Conservation (phyloP, 805 yeast species). For the Candida saitoana region DNA sequence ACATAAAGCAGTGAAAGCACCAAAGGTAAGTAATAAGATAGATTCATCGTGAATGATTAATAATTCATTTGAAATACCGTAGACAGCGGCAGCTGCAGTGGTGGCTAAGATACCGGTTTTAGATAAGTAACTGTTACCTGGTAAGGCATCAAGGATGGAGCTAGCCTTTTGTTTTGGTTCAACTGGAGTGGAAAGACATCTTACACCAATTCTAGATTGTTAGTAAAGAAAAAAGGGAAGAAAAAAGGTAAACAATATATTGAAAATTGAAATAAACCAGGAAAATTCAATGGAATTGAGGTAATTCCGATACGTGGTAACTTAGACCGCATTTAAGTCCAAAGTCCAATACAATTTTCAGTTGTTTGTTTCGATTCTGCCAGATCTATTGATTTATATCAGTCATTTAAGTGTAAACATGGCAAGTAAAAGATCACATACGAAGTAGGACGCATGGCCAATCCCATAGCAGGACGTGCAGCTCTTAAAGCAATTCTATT, state of each 20-base stretch:
- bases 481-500: constrained; percentile 43
- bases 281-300: too few species aligned
- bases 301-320: too few species aligned
- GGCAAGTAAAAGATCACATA: constrained; percentile 21
- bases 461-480: constrained; percentile 35
- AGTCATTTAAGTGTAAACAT: too few species aligned
- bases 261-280: not conserved
- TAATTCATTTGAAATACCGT: constrained; percentile 90
- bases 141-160: constrained; percentile 85
- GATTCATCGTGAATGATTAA: constrained; percentile 94
- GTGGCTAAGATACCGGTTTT: constrained; percentile 96
- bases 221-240: too few species aligned
- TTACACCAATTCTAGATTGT: constrained; percentile 51
- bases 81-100: constrained; percentile 87
- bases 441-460: constrained; percentile 43
- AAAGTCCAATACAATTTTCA: not conserved
- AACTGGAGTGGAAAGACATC: constrained; percentile 62
- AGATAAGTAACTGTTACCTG: constrained; percentile 82
- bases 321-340: too few species aligned
- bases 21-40: constrained; percentile 74
- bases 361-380: too few species aligned
- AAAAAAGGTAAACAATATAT: too few species aligned
- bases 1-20: constrained; percentile 67
- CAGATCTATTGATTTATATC: too few species aligned
- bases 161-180: constrained; percentile 92